Percentiles rank a stretch among this genome's conserved stretches.
These are phyloP conservation scores for Coemansia sp. DNA, from an alignment of 192 early-diverging fungal genomes.

Conservation along the genomic window DNA sequence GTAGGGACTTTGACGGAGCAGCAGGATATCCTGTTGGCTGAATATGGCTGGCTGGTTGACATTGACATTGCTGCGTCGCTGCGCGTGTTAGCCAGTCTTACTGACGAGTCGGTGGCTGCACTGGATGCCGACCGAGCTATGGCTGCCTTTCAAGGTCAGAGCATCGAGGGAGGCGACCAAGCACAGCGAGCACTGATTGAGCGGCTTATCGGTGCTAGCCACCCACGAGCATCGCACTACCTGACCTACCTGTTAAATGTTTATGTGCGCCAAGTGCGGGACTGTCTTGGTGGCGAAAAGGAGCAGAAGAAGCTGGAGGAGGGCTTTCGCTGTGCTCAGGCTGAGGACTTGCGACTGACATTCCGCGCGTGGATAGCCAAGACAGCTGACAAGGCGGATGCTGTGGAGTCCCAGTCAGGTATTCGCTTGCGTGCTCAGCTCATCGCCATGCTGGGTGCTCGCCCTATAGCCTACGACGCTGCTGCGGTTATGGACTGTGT, in stretches of 20 bases:
- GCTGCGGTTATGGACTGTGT: slow-evolving; percentile 17
- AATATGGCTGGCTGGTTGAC: slow-evolving; percentile 32
- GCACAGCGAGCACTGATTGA: slow-evolving; percentile 40
- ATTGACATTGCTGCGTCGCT: slow-evolving; percentile 17
- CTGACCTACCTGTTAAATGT: slow-evolving; percentile 40
- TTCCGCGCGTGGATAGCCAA: slow-evolving; percentile 21
- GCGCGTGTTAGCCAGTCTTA: slow-evolving; percentile 11
- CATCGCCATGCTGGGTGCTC: slow-evolving; percentile 12
- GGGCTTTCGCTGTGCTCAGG: slow-evolving; percentile 29
- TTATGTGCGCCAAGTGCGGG: slow-evolving; percentile 45
- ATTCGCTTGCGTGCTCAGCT: slow-evolving; percentile 21
- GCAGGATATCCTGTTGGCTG: slow-evolving; percentile 16
- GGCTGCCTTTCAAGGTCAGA: slow-evolving; percentile 8
- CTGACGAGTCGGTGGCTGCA: slow-evolving; percentile 15
- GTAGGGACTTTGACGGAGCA: slow-evolving; percentile 7
- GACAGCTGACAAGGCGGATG: neutral
- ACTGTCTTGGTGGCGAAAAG: slow-evolving; percentile 7
- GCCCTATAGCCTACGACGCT: slow-evolving; percentile 20
- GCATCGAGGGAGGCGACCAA: slow-evolving; percentile 1
- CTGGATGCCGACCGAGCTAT: slow-evolving; percentile 39
- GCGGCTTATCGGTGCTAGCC: slow-evolving; percentile 27
- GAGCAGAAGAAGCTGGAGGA: slow-evolving; percentile 6
- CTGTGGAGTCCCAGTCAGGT: neutral
- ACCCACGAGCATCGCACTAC: slow-evolving; percentile 36
- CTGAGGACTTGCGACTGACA: slow-evolving; percentile 24